Conservation (phyloP, 73 alveolate genomes). For the Loxodes magnus region DNA sequence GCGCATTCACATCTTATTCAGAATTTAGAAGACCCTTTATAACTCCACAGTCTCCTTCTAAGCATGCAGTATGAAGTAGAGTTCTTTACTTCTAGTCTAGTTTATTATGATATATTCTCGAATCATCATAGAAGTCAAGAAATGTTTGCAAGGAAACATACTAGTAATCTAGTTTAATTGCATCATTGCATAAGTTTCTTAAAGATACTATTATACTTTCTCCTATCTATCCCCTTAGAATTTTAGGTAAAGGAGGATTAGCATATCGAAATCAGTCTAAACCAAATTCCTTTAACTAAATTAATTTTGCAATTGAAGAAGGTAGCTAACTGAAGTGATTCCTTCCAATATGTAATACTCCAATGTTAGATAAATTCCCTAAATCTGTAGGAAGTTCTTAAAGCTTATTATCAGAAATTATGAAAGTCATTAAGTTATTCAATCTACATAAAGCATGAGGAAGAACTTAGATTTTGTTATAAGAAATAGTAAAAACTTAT, state of each 20-base stretch:
- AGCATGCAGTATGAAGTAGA: conserved; percentile 30
- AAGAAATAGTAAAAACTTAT: conserved; percentile 7
- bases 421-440: conserved; percentile 11
- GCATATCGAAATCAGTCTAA: conserved; percentile 42
- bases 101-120: conserved; percentile 13
- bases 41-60: conserved; percentile 39
- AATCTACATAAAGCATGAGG: conserved; percentile 12
- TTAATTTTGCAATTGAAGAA: conserved; percentile 5
- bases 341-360: conserved; percentile 10
- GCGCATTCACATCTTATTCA: conserved; percentile 13
- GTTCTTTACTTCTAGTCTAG: conserved; percentile 19
- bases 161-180: neutral
- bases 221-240: neutral
- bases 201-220: conserved; percentile 16
- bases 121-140: conserved; percentile 15
- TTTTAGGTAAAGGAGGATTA: conserved; percentile 23
- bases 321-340: conserved; percentile 23
- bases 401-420: conserved; percentile 18
- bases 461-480: conserved; percentile 15
- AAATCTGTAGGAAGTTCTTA: conserved; percentile 17
- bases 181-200: conserved; percentile 7
- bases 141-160: conserved; percentile 23
- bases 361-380: conserved; percentile 9
- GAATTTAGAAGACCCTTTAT: conserved; percentile 14
- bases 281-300: conserved; percentile 16